Evolutionary conservation across 192 early-diverging fungal genomes (phyloP), one percentile per base, ranked within the genome.

Genomic region (Pilaira anomala): DNA sequence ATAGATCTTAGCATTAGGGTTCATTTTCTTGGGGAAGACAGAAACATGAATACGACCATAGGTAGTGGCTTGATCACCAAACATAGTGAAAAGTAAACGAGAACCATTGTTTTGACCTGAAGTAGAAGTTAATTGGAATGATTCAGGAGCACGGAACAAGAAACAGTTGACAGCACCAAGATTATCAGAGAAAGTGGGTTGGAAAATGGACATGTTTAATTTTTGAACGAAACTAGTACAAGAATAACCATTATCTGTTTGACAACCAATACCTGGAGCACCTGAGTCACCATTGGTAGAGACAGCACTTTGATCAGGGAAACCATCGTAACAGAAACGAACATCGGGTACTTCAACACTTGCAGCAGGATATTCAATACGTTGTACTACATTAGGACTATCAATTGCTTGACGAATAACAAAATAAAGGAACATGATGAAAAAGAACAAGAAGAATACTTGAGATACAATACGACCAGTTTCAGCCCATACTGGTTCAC

Each of bases 401-500:
- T 73, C 65, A 21, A 73, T 36, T 19, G 66, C 65, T 52, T 73
- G 71, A 13, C 58, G 58, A 39, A 73, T 67, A 8, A 73, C 62
- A 22, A 73, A 73, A 1, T 63, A 65, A 16, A 73, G 25, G 44
- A 73, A 67, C 50, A 67, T 46, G 12, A 61, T 26, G 24, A 73
- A 67, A 22, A 73, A 48, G 48, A 73, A 73, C 14, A 73, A 41
- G 9, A 73, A 59, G 36, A 73, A 49, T 0, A 73, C 58, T 53
- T 73, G 71, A 26, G 60, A 67, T 29, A 62, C 45, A 56, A 73
- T 63, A 28, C 71, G 71, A 18, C 60, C 48, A 13, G 71, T 73
- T 63, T 73, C 71, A 45, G 71, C 71, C 71, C 71, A 73, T 2
- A 67, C 36, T 5, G 71, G 71, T 63, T 73, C 71, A 67, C 71